phyloP scores from a whole-genome alignment of 768 basidiomycete species.

The Tylopilus sp. region DNA sequence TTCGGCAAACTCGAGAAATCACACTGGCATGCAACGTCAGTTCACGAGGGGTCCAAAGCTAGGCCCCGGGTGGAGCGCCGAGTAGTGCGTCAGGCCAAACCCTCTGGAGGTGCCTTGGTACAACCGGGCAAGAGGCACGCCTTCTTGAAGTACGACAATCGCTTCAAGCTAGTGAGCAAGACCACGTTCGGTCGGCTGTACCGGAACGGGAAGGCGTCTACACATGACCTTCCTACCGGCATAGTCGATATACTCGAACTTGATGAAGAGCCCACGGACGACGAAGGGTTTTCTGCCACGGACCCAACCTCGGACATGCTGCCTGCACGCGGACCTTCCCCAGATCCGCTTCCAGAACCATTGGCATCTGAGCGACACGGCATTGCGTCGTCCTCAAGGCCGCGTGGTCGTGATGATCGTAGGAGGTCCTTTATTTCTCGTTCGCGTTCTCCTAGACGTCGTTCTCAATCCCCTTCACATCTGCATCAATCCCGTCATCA shows the following conservation, averaged over 20 bases:
- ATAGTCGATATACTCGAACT: neutral
- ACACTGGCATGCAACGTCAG: neutral
- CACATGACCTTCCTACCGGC: neutral
- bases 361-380: too few relatives aligned
- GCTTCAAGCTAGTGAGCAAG: neutral
- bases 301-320: neutral
- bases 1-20: neutral
- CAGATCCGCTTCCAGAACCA: too few relatives aligned
- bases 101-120: neutral
- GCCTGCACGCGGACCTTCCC: too few relatives aligned
- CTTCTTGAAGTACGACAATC: neutral
- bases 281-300: neutral
- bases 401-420: too few relatives aligned
- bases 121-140: neutral
- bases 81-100: neutral
- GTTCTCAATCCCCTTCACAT: too few relatives aligned
- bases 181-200: neutral
- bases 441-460: too few relatives aligned
- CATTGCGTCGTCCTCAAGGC: too few relatives aligned
- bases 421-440: too few relatives aligned
- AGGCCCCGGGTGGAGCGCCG: neutral
- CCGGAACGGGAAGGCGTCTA: neutral
- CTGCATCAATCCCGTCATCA: too few relatives aligned
- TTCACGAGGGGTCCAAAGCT: neutral
- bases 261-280: neutral